A percentile compares a stretch with the other conserved stretches of the same genome.
Conservation (phyloP, 208 protist genomes). For the Acanthamoeba quina region DNA sequence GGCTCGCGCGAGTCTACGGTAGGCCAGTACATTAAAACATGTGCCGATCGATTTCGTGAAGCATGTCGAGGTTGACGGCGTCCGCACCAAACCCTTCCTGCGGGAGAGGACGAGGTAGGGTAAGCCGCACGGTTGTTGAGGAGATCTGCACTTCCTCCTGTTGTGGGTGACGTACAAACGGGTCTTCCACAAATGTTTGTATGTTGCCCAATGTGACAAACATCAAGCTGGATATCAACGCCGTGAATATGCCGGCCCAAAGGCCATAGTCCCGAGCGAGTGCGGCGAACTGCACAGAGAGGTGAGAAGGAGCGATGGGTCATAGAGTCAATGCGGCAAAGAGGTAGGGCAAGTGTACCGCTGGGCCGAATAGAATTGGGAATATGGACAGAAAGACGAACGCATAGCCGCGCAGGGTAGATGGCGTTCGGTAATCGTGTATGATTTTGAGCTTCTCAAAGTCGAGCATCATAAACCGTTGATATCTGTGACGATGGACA, state of each 20-base stretch:
- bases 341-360: background rate
- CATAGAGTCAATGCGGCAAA: background rate
- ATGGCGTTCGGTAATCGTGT: slow-evolving; percentile 41
- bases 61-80: slow-evolving; percentile 30
- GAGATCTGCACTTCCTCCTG: background rate
- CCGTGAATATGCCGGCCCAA: slow-evolving; percentile 38
- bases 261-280: slow-evolving; percentile 8
- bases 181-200: slow-evolving; percentile 53
- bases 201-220: slow-evolving; percentile 32
- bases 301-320: background rate
- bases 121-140: background rate
- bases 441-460: slow-evolving; percentile 58
- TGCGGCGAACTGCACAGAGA: background rate
- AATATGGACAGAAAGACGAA: slow-evolving; percentile 55
- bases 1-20: background rate
- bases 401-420: slow-evolving; percentile 37
- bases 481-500: background rate
- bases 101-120: background rate
- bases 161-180: background rate
- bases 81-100: slow-evolving; percentile 18
- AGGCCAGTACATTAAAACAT: background rate
- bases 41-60: slow-evolving; percentile 20
- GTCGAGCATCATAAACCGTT: slow-evolving; percentile 64
- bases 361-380: slow-evolving; percentile 37
- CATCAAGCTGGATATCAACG: slow-evolving; percentile 59